phyloP scores from a whole-genome alignment of 2,329 filamentous ascomycete species.

The Penicillium digitatum region DNA sequence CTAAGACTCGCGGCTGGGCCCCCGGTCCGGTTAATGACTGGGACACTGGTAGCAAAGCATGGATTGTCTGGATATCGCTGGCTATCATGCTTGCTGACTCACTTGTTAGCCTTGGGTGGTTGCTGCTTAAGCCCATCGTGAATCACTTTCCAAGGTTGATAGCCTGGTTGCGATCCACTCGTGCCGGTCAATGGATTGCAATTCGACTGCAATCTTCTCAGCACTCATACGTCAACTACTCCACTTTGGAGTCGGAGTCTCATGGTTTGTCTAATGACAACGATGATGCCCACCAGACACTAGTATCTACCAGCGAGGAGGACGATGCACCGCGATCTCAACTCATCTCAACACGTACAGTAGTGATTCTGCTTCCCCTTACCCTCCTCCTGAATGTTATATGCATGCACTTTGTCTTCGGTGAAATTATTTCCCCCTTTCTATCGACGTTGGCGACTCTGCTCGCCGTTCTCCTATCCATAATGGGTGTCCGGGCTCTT shows the following conservation, averaged over 20 bases:
- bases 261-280: slow-evolving; percentile 3
- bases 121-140: slow-evolving; percentile 63
- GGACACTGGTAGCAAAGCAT: slow-evolving; percentile 91
- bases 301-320: slow-evolving; percentile 33
- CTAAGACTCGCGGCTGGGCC: slow-evolving; percentile 83
- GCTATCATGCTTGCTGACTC: slow-evolving; percentile 97
- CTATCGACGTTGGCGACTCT: slow-evolving; percentile 74
- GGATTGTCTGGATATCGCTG: slow-evolving; percentile 96
- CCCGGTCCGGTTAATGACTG: slow-evolving; percentile 81
- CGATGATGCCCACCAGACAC: background rate
- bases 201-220: slow-evolving; percentile 18
- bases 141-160: slow-evolving; percentile 42
- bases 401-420: slow-evolving; percentile 80
- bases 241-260: slow-evolving; percentile 22
- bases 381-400: slow-evolving; percentile 76
- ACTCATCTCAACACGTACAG: slow-evolving; percentile 67
- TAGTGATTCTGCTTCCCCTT: slow-evolving; percentile 68
- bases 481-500: slow-evolving; percentile 62
- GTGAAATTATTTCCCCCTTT: slow-evolving; percentile 71
- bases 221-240: slow-evolving; percentile 32
- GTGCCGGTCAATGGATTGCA: slow-evolving; percentile 27
- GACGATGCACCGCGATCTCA: slow-evolving; percentile 82
- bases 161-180: slow-evolving; percentile 28
- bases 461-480: slow-evolving; percentile 67
- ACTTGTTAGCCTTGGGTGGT: slow-evolving; percentile 78